These are phyloP conservation scores for Coemansia sp. DNA, from an alignment of 192 early-diverging fungal species.

Conservation along the genomic window DNA sequence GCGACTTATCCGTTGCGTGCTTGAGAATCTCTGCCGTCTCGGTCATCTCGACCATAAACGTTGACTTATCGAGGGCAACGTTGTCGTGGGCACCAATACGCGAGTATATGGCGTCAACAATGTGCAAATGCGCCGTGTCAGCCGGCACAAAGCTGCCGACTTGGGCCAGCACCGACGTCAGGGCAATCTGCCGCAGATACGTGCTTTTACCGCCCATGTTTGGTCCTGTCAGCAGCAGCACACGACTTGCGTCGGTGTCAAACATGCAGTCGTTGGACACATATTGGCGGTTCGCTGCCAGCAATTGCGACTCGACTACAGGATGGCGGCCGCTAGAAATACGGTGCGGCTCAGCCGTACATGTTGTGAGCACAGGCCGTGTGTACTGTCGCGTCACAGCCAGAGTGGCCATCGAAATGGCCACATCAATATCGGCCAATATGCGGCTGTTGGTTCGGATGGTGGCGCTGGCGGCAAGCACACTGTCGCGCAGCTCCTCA, in stretches of 20 bases:
- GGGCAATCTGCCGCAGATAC: conserved; percentile 77
- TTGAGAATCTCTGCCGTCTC: conserved; percentile 82
- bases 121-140: conserved; percentile 68
- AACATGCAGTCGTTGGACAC: conserved; percentile 60
- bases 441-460: conserved; percentile 63
- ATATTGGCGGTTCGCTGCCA: conserved; percentile 54
- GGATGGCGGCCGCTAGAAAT: conserved; percentile 61
- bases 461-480: conserved; percentile 53
- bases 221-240: conserved; percentile 77
- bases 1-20: conserved; percentile 61
- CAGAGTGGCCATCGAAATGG: conserved; percentile 61
- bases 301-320: conserved; percentile 59
- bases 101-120: conserved; percentile 71
- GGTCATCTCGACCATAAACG: conserved; percentile 88
- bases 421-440: conserved; percentile 68
- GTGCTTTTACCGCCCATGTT: conserved; percentile 93
- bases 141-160: conserved; percentile 84
- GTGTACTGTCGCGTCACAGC: conserved; percentile 56
- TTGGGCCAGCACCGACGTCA: conserved; percentile 80
- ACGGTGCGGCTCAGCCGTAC: background rate
- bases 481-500: conserved; percentile 51
- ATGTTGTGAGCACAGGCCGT: conserved; percentile 50
- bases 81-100: conserved; percentile 74
- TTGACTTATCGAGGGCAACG: conserved; percentile 65
- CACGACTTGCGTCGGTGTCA: conserved; percentile 9